phyloP scores from a whole-genome alignment of 129 eudicot genomes.

The Escallonia herrerae region DNA sequence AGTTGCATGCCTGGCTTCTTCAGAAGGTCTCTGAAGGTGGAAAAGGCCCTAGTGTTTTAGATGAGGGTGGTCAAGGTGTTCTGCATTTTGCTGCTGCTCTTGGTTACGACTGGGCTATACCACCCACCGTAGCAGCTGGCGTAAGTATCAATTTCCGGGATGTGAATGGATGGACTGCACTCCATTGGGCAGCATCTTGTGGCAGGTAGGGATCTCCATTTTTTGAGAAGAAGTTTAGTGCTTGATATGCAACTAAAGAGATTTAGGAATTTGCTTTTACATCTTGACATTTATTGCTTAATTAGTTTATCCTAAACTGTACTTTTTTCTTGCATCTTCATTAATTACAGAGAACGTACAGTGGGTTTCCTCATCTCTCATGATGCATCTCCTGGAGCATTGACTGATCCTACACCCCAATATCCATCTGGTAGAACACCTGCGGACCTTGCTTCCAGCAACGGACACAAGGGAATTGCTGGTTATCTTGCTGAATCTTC shows the following conservation, averaged over 20 bases:
- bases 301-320: not conserved
- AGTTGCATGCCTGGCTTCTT: constrained; percentile 72
- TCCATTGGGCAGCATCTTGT: constrained; percentile 95
- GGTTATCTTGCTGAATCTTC: constrained; percentile 86
- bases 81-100: constrained; percentile 89
- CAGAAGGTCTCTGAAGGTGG: constrained; percentile 82
- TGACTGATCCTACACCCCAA: constrained; percentile 81
- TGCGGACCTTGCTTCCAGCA: constrained; percentile 78
- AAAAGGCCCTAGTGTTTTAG: constrained; percentile 76
- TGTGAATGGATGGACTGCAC: constrained; percentile 94
- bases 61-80: constrained; percentile 89
- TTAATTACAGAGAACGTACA: constrained; percentile 57
- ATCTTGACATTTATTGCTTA: not conserved
- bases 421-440: constrained; percentile 77
- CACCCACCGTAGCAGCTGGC: constrained; percentile 73
- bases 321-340: not conserved
- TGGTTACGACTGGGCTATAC: constrained; percentile 93
- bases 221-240: not conserved
- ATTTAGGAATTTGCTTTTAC: not conserved
- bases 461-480: constrained; percentile 93
- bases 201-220: constrained; percentile 57
- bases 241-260: not conserved
- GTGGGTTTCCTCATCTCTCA: constrained; percentile 74
- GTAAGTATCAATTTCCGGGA: constrained; percentile 88
- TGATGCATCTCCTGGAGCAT: constrained; percentile 84